Percentiles rank a stretch among this genome's conserved stretches.
Evolutionary conservation across 2,329 filamentous ascomycete species (phyloP).

Genomic region (Cercospora sp.): DNA sequence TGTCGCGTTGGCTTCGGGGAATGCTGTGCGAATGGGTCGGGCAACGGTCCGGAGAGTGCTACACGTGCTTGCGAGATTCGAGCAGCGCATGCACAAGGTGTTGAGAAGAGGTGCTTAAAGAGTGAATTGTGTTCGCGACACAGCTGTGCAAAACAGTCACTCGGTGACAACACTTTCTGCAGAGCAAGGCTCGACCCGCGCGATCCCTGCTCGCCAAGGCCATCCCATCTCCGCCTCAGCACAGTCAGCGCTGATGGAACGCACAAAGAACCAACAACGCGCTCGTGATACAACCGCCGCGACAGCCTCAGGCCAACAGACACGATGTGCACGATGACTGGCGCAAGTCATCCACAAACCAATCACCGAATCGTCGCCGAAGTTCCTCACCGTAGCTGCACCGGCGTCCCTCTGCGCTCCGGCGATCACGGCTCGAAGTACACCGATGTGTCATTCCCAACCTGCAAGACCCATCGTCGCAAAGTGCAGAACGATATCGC

Average conservation of each 20-base stretch:
- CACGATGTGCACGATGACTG: neutral
- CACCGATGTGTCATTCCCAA: neutral
- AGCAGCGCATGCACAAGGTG: constrained; percentile 15
- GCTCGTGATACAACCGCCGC: neutral
- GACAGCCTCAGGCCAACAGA: neutral
- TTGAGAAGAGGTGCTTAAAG: neutral
- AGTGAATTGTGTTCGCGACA: neutral
- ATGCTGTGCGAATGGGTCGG: neutral
- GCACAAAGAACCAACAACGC: neutral
- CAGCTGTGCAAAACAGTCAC: constrained; percentile 2
- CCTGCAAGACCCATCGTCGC: neutral
- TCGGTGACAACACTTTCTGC: constrained; percentile 1
- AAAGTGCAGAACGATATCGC: neutral
- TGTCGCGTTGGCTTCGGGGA: neutral
- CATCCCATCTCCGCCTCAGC: neutral
- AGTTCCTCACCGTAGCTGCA: neutral
- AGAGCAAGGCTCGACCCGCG: neutral
- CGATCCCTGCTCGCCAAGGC: neutral
- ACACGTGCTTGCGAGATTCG: neutral
- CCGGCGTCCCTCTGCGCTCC: neutral
- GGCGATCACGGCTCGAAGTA: neutral
- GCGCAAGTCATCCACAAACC: neutral
- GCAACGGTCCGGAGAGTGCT: neutral
- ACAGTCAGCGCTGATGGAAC: neutral
- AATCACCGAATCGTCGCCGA: neutral